These are phyloP conservation scores for Catharanthus roseus DNA, from an alignment of 257 asterid species.

Conservation along the genomic window DNA sequence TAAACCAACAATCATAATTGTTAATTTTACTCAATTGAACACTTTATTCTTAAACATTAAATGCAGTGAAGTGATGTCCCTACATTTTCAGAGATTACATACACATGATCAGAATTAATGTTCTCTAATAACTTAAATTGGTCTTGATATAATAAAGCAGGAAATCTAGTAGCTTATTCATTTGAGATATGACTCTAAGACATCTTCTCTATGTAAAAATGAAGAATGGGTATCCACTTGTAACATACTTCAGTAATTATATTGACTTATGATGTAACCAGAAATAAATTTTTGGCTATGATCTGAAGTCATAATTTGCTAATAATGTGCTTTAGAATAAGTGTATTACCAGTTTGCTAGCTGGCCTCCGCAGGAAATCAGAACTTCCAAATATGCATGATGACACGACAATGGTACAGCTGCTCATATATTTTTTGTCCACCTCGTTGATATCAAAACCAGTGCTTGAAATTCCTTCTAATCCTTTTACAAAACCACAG, in stretches of 20 bases:
- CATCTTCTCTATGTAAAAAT: neutral
- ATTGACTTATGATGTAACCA: neutral
- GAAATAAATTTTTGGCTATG: neutral
- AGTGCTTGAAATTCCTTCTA: slow-evolving; percentile 48
- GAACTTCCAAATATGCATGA: slow-evolving; percentile 96
- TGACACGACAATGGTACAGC: slow-evolving; percentile 63
- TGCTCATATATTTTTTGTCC: slow-evolving; percentile 55
- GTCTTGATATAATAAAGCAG: neutral
- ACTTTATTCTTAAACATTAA: neutral
- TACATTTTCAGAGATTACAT: neutral
- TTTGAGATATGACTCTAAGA: neutral
- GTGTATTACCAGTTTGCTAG: slow-evolving; percentile 69
- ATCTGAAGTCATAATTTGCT: neutral
- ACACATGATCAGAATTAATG: neutral
- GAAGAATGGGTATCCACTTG: neutral
- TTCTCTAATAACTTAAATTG: neutral
- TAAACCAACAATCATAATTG: neutral
- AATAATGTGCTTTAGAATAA: neutral
- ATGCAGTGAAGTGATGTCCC: neutral
- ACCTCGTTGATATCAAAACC: slow-evolving; percentile 77
- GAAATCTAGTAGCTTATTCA: neutral
- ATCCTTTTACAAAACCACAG: slow-evolving; percentile 79
- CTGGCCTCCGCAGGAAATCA: slow-evolving; percentile 82
- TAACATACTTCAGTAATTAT: neutral
- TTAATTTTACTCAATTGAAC: neutral